Conservation (phyloP, 2,329 filamentous ascomycete genomes). For the Ophiostoma pallidulum region DNA sequence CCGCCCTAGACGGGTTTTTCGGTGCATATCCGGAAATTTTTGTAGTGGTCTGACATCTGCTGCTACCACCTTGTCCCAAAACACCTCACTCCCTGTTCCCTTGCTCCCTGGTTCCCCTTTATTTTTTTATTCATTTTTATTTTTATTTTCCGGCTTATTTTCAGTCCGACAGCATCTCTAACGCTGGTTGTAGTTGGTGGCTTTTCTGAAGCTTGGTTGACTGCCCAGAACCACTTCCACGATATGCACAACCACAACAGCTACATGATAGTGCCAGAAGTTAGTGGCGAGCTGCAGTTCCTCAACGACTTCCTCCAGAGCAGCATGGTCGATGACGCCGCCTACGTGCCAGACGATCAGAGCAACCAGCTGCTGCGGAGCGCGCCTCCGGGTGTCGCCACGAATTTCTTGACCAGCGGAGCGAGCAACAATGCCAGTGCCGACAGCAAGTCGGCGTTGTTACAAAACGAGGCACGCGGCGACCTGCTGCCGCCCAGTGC, state of each 20-base stretch:
- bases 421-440: slow-evolving; percentile 25
- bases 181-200: slow-evolving; percentile 50
- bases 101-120: not conserved
- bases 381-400: slow-evolving; percentile 38
- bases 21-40: no score
- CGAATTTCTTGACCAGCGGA: slow-evolving; percentile 37
- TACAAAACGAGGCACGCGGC: no score
- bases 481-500: slow-evolving; percentile 26
- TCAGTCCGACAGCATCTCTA: not conserved
- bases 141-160: slow-evolving; percentile 43
- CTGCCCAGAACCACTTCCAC: slow-evolving; percentile 73
- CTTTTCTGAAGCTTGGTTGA: slow-evolving; percentile 75
- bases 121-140: slow-evolving; percentile 52
- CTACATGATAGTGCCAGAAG: slow-evolving; percentile 88
- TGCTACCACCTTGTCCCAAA: no score
- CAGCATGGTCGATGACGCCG: slow-evolving; percentile 77
- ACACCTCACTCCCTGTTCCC: no score
- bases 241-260: slow-evolving; percentile 92
- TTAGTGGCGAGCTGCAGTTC: slow-evolving; percentile 92
- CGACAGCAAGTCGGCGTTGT: slow-evolving; percentile 20
- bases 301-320: slow-evolving; percentile 94
- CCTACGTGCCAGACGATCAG: slow-evolving; percentile 59
- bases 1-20: no score
- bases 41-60: no score
- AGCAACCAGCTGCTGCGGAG: slow-evolving; percentile 33